Conservation (phyloP, 345 rosid genomes). For the Brassica nigra region DNA sequence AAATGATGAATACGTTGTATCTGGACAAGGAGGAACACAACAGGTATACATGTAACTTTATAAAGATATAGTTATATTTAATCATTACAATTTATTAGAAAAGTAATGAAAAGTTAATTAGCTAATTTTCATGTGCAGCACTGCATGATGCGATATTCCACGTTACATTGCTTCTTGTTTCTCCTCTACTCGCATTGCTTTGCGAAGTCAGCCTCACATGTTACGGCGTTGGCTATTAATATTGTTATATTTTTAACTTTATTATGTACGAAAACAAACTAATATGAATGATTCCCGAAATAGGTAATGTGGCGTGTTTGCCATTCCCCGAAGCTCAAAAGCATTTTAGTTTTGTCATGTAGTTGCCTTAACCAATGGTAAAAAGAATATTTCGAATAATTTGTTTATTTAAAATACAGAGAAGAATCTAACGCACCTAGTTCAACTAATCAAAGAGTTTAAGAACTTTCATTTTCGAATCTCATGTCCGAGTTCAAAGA, state of each 20-base stretch:
- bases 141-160: slow-evolving; percentile 32
- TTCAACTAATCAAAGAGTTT: slow-evolving; percentile 9
- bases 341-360: slow-evolving; percentile 27
- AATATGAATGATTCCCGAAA: slow-evolving; percentile 22
- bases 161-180: slow-evolving; percentile 19
- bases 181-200: slow-evolving; percentile 15
- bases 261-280: background rate
- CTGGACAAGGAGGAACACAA: slow-evolving; percentile 11
- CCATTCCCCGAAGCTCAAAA: slow-evolving; percentile 22
- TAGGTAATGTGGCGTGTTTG: slow-evolving; percentile 33
- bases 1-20: slow-evolving; percentile 18
- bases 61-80: slow-evolving; percentile 23
- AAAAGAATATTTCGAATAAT: slow-evolving; percentile 23
- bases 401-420: background rate
- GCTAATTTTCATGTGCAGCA: slow-evolving; percentile 18
- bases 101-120: slow-evolving; percentile 8
- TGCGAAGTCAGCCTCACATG: slow-evolving; percentile 35
- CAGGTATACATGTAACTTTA: slow-evolving; percentile 25
- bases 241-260: slow-evolving; percentile 16
- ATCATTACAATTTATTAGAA: background rate
- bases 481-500: slow-evolving; percentile 5
- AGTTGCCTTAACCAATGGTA: slow-evolving; percentile 25
- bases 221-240: slow-evolving; percentile 21
- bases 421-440: slow-evolving; percentile 9
- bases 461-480: slow-evolving; percentile 16